Conservation (phyloP, 306 rosid species). For the Quercus parvula region DNA sequence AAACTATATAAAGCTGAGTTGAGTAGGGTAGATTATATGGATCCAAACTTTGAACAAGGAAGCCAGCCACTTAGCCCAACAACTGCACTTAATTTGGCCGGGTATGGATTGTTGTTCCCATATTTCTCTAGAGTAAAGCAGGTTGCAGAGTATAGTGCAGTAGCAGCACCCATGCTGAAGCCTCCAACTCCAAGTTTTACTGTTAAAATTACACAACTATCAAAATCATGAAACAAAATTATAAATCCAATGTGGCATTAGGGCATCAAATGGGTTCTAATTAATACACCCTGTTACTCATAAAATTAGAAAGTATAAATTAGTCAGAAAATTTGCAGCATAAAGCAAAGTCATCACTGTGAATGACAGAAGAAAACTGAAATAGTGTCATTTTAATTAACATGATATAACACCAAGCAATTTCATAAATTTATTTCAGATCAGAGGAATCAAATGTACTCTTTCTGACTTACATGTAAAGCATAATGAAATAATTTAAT, state of each 20-base stretch:
- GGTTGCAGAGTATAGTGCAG: slow-evolving; percentile 81
- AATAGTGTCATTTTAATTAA: not conserved
- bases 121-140: slow-evolving; percentile 68
- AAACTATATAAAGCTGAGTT: slow-evolving; percentile 7
- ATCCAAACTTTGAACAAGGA: slow-evolving; percentile 86
- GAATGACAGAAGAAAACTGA: not conserved
- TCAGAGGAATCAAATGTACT: not conserved
- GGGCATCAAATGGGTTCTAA: not conserved
- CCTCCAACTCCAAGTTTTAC: slow-evolving; percentile 98
- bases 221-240: slow-evolving; percentile 1
- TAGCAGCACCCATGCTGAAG: slow-evolving; percentile 98
- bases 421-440: not conserved
- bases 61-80: slow-evolving; percentile 99
- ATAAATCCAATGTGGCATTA: slow-evolving; percentile 2
- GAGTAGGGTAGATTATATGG: slow-evolving; percentile 17
- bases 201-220: slow-evolving; percentile 28
- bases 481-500: not conserved
- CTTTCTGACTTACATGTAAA: not conserved
- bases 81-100: slow-evolving; percentile 72
- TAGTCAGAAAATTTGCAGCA: not conserved
- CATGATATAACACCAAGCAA: not conserved
- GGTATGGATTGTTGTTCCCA: slow-evolving; percentile 66
- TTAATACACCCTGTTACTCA: not conserved
- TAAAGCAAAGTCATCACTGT: not conserved
- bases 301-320: too few relatives aligned